A percentile compares a stretch with the other conserved stretches of the same genome.
These are phyloP conservation scores for Alternaria arborescens DNA, from an alignment of 2,329 filamentous ascomycete genomes.

Conservation along the genomic window DNA sequence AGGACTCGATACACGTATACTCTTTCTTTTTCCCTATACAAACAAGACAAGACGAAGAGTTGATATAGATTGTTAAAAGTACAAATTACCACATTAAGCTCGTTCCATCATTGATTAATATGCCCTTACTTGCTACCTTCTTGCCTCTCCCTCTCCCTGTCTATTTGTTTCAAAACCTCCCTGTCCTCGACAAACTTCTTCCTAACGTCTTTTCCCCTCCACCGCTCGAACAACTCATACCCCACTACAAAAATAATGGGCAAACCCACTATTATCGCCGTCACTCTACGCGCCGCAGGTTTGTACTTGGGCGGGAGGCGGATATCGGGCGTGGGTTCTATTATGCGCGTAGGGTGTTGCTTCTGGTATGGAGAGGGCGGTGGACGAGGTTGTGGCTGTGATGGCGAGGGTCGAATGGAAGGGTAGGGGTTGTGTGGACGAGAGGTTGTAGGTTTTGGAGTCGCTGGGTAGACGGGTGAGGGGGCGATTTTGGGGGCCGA, in stretches of 20 bases:
- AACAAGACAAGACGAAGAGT: background rate
- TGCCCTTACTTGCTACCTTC: background rate
- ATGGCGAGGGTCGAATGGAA: conserved; percentile 2
- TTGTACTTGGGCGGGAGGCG: conserved; percentile 44
- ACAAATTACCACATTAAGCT: background rate
- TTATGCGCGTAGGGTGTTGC: conserved; percentile 20
- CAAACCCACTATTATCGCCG: conserved; percentile 47
- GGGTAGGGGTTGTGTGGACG: conserved; percentile 9
- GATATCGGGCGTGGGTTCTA: conserved; percentile 32
- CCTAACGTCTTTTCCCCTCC: conserved; percentile 27
- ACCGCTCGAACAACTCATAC: conserved; percentile 43
- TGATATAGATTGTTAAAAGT: background rate
- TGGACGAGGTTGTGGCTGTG: background rate
- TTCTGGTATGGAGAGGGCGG: background rate
- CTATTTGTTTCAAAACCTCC: background rate
- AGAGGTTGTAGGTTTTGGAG: conserved; percentile 7
- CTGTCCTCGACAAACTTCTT: conserved; percentile 20
- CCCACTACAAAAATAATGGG: conserved; percentile 47
- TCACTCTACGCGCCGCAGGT: conserved; percentile 40
- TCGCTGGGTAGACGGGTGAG: conserved; percentile 11
- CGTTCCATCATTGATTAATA: background rate
- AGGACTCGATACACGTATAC: too few relatives aligned
- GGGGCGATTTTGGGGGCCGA: conserved; percentile 22
- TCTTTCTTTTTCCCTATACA: background rate
- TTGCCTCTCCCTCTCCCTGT: background rate